phyloP scores from a whole-genome alignment of 2,329 filamentous ascomycete genomes.

The Alternaria novae-zelandiae region DNA sequence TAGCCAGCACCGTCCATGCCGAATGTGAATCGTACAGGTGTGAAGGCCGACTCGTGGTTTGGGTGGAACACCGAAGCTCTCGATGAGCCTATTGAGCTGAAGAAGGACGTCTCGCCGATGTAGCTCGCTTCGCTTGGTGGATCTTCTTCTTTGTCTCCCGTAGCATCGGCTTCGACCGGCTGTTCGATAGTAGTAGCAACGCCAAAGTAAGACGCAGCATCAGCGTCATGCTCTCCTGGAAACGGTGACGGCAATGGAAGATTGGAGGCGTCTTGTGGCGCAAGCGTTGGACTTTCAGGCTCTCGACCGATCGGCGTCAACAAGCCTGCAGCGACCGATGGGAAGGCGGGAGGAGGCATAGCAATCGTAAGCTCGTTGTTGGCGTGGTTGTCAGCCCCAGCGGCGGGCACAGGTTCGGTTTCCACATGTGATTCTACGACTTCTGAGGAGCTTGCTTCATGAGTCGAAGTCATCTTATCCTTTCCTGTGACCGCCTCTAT shows the following conservation, averaged over 20 bases:
- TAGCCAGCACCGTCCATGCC: constrained; percentile 41
- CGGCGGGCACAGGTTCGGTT: background rate
- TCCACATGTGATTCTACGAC: background rate
- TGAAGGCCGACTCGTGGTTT: constrained; percentile 45
- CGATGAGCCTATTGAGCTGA: constrained; percentile 40
- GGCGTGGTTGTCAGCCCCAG: background rate
- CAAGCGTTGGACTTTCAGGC: constrained; percentile 43
- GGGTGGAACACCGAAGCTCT: constrained; percentile 29
- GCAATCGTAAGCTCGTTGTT: constrained; percentile 14
- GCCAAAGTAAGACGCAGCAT: constrained; percentile 38
- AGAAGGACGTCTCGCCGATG: constrained; percentile 42
- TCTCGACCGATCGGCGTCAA: constrained; percentile 42
- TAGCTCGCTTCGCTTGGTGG: constrained; percentile 29
- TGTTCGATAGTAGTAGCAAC: constrained; percentile 12
- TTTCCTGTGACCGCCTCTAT: background rate
- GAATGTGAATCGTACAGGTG: constrained; percentile 45
- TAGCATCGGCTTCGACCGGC: background rate
- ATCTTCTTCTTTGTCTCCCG: constrained; percentile 11
- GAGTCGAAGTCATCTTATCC: background rate
- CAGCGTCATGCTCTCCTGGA: constrained; percentile 36
- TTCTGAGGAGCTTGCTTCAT: constrained; percentile 6
- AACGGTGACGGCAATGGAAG: constrained; percentile 49
- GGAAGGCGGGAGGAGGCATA: constrained; percentile 44
- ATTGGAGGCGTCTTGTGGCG: constrained; percentile 43
- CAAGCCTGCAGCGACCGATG: constrained; percentile 20